phyloP scores from a whole-genome alignment of 441 rosid genomes.

The Corymbia citriodora region DNA sequence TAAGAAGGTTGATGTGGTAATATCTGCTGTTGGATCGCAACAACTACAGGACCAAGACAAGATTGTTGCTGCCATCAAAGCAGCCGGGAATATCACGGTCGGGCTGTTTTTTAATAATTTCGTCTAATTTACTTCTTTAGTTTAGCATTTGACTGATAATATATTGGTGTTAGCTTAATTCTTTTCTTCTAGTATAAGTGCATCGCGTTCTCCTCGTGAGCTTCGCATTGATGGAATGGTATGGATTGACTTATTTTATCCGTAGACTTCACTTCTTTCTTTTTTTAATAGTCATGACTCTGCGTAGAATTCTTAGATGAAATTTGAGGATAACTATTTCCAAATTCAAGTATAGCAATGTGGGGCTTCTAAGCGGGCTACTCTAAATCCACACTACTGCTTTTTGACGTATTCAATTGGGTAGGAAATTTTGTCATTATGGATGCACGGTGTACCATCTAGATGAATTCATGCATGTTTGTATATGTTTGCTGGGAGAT shows the following conservation, averaged over 20 bases:
- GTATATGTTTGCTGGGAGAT: not conserved
- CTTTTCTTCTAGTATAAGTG: too few species aligned
- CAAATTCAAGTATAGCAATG: not conserved
- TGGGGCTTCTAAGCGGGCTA: not conserved
- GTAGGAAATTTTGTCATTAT: not conserved
- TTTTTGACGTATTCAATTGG: not conserved
- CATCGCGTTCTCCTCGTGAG: not conserved
- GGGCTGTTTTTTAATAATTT: not conserved
- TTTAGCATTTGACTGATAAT: not conserved
- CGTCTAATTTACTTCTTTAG: too few species aligned
- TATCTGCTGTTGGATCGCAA: conserved; percentile 23
- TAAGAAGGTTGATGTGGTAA: conserved; percentile 42
- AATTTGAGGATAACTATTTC: not conserved
- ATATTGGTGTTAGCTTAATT: too few species aligned
- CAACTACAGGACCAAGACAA: conserved; percentile 24
- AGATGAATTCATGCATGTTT: not conserved
- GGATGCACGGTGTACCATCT: not conserved
- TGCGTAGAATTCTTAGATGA: not conserved
- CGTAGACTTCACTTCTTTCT: not conserved
- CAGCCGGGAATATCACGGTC: conserved; percentile 45
- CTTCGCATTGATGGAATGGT: not conserved
- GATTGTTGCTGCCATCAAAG: conserved; percentile 43
- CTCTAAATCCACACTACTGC: not conserved
- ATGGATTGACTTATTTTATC: not conserved
- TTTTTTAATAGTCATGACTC: not conserved